Evolutionary conservation across 345 rosid species (phyloP).

Genomic region (Tarenaya hassleriana): DNA sequence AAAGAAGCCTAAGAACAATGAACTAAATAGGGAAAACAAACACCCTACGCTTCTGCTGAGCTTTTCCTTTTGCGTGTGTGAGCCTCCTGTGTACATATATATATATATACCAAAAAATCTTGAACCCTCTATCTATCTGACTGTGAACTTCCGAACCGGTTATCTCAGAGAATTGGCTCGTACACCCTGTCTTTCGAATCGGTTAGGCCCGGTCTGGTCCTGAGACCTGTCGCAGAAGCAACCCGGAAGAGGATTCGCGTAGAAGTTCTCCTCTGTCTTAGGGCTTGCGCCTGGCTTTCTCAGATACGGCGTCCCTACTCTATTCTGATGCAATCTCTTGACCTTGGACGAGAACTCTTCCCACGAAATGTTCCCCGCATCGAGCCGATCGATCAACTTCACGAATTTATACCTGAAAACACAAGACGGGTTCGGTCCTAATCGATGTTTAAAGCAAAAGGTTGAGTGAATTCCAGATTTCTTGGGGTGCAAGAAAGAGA

Average conservation of each 20-base stretch:
- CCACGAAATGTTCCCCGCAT: constrained; percentile 31
- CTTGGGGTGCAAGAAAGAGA: background rate
- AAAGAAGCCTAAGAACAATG: too few relatives aligned
- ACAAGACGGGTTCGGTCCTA: background rate
- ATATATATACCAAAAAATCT: background rate
- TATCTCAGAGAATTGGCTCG: constrained; percentile 31
- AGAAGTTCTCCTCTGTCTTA: too few relatives aligned
- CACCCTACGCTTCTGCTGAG: background rate
- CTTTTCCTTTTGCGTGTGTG: background rate
- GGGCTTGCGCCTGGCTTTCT: too few relatives aligned
- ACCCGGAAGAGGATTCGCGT: too few relatives aligned
- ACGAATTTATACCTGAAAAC: constrained; percentile 37
- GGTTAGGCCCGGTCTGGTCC: constrained; percentile 18
- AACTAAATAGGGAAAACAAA: background rate
- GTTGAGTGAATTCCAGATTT: background rate
- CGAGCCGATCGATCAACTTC: constrained; percentile 38
- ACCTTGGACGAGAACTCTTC: constrained; percentile 27
- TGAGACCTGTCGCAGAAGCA: background rate
- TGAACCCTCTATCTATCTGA: background rate
- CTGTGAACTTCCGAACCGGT: background rate
- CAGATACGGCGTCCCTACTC: too few relatives aligned
- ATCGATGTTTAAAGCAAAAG: background rate
- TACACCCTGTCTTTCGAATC: constrained; percentile 28
- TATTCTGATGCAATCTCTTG: constrained; percentile 28
- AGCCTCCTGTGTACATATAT: background rate